Conservation (phyloP, 805 yeast species). For the Wickerhamomyces tratensis region DNA sequence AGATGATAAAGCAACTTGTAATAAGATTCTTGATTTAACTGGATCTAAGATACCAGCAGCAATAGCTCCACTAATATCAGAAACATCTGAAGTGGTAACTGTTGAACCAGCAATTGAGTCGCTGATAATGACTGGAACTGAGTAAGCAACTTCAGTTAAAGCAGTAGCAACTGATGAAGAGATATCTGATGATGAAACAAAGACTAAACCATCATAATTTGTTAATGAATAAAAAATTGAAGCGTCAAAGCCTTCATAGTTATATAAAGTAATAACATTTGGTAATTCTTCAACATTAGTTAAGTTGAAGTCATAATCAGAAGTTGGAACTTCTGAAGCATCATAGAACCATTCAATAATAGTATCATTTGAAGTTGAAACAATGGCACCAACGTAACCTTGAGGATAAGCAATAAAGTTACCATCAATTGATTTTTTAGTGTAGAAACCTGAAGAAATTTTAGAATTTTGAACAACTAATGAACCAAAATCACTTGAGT, state of each 20-base stretch:
- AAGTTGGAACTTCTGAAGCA: slow-evolving; percentile 3
- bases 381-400: slow-evolving; percentile 40
- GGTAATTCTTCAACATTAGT: slow-evolving; percentile 8
- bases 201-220: slow-evolving; percentile 27
- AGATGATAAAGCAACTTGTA: slow-evolving; percentile 38
- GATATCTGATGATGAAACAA: slow-evolving; percentile 38
- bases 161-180: slow-evolving; percentile 24
- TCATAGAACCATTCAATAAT: slow-evolving; percentile 28
- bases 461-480: slow-evolving; percentile 36
- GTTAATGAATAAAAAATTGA: slow-evolving; percentile 24
- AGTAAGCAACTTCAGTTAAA: slow-evolving; percentile 21
- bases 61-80: slow-evolving; percentile 8
- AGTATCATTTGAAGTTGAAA: slow-evolving; percentile 27
- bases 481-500: slow-evolving; percentile 33
- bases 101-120: slow-evolving; percentile 41
- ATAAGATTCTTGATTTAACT: slow-evolving; percentile 36
- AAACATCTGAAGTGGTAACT: slow-evolving; percentile 18
- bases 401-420: slow-evolving; percentile 38
- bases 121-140: slow-evolving; percentile 36
- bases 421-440: slow-evolving; percentile 40
- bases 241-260: slow-evolving; percentile 34
- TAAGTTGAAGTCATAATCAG: slow-evolving; percentile 3
- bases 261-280: slow-evolving; percentile 32
- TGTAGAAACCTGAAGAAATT: slow-evolving; percentile 39
- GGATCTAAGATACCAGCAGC: slow-evolving; percentile 47